Conservation (phyloP, 176 grass and related monocot species). For the Eleusine coracana region DNA sequence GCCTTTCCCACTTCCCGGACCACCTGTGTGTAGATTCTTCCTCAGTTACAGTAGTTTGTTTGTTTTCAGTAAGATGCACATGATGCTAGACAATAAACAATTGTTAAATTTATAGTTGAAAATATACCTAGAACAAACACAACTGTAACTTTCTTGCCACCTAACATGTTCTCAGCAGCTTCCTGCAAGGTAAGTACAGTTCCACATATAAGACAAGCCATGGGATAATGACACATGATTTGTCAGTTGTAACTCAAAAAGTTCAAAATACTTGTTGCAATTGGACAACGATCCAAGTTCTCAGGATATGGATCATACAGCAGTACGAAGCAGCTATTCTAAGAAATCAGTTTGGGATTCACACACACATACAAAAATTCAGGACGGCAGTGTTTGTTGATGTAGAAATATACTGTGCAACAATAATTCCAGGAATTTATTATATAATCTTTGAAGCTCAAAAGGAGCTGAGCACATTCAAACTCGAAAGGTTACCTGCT, state of each 20-base stretch:
- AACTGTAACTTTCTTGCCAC: constrained; percentile 72
- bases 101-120: neutral
- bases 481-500: constrained; percentile 33
- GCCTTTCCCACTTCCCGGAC: constrained; percentile 89
- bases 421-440: too few relatives aligned
- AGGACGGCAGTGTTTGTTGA: neutral
- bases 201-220: neutral
- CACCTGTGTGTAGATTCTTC: constrained; percentile 56
- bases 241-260: neutral
- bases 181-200: constrained; percentile 38
- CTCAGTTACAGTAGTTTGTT: constrained; percentile 7
- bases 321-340: neutral
- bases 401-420: too few relatives aligned
- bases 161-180: constrained; percentile 55
- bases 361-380: neutral
- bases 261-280: neutral
- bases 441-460: neutral
- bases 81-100: neutral
- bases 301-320: neutral
- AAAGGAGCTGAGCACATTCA: neutral
- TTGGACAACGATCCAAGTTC: neutral
- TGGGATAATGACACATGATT: neutral
- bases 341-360: neutral
- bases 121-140: constrained; percentile 85
- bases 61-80: neutral